Conservation (phyloP, 805 yeast genomes). For the Candida ficus region DNA sequence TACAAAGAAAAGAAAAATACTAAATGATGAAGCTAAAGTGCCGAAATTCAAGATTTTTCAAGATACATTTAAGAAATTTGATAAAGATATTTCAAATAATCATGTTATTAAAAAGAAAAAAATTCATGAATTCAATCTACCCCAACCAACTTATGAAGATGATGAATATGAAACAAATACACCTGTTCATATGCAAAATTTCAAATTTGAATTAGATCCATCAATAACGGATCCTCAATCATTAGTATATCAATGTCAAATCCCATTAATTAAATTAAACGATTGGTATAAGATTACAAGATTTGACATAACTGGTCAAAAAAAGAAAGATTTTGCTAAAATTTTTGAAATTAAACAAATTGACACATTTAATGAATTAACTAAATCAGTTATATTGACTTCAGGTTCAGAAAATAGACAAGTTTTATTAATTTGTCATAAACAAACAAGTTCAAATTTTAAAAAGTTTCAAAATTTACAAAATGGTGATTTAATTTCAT, state of each 20-base stretch:
- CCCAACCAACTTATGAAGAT: too few species aligned
- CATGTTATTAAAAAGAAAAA: neutral
- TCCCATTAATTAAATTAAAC: conserved; percentile 17
- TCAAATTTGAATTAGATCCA: conserved; percentile 5
- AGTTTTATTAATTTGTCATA: conserved; percentile 5
- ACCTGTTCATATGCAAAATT: neutral
- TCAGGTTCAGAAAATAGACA: neutral
- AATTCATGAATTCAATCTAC: neutral
- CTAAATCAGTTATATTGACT: conserved; percentile 9
- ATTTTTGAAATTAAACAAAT: conserved; percentile 2
- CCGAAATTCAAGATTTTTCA: neutral
- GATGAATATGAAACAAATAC: neutral
- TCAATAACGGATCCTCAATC: conserved; percentile 2
- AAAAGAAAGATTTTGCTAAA: neutral
- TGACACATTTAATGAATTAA: conserved; percentile 12
- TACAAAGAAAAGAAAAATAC: neutral
- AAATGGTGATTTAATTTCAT: conserved; percentile 14
- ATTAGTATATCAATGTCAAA: conserved; percentile 9
- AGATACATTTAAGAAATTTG: conserved; percentile 3
- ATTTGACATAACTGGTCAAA: conserved; percentile 1
- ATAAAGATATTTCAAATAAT: too few species aligned
- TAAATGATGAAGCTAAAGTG: neutral
- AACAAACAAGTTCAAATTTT: conserved; percentile 9
- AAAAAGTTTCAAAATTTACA: conserved; percentile 11
- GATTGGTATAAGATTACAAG: conserved; percentile 21